These are phyloP conservation scores for Heterobasidion occidentale DNA, from an alignment of 1,284 basidiomycete genomes.

Conservation along the genomic window DNA sequence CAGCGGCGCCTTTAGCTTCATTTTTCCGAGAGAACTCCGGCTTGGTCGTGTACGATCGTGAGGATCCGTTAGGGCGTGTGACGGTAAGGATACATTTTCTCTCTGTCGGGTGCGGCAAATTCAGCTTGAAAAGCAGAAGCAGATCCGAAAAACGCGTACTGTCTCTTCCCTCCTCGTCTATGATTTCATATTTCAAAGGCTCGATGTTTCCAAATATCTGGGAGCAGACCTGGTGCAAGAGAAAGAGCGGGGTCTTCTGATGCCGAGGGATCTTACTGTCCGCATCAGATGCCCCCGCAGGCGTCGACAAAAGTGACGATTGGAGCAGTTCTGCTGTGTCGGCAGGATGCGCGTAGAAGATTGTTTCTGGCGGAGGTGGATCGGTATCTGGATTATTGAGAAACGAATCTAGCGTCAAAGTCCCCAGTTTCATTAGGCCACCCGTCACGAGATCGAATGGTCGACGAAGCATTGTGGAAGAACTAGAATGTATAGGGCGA, in stretches of 20 bases:
- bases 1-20: constrained; percentile 42
- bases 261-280: background rate
- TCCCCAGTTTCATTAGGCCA: constrained; percentile 10
- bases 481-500: background rate
- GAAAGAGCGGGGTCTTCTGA: constrained; percentile 8
- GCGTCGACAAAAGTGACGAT: background rate
- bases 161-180: constrained; percentile 26
- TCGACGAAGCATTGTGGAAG: background rate
- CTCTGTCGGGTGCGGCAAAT: constrained; percentile 21
- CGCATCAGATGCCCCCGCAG: background rate
- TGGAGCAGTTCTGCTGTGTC: no score
- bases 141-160: constrained; percentile 18
- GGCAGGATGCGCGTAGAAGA: background rate
- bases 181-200: constrained; percentile 34
- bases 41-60: constrained; percentile 43
- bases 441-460: constrained; percentile 5
- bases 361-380: constrained; percentile 1
- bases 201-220: constrained; percentile 30
- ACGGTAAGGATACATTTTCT: constrained; percentile 54
- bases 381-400: constrained; percentile 7
- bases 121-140: background rate
- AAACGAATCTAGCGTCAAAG: constrained; percentile 11
- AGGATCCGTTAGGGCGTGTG: constrained; percentile 39
- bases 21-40: constrained; percentile 37
- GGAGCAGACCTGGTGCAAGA: constrained; percentile 36